phyloP scores from a whole-genome alignment of 495 filamentous ascomycete genomes.

The Tuber calosporum region DNA sequence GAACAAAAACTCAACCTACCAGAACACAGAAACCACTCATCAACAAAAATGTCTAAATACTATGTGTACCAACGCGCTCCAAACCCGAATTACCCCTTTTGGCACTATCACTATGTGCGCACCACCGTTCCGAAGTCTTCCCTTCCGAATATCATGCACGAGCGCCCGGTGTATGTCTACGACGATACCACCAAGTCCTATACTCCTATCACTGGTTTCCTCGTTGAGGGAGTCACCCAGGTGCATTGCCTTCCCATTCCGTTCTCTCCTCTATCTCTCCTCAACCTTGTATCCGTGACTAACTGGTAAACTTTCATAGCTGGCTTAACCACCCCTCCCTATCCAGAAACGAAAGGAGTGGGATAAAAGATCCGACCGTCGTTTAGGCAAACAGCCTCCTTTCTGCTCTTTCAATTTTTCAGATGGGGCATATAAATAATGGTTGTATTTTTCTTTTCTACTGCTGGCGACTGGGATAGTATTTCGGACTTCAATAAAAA shows the following conservation, averaged over 20 bases:
- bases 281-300: neutral
- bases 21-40: neutral
- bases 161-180: neutral
- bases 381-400: neutral
- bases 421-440: neutral
- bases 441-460: neutral
- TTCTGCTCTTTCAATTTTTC: neutral
- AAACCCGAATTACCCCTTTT: neutral
- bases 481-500: neutral
- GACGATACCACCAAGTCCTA: neutral
- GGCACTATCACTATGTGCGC: neutral
- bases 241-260: neutral
- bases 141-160: neutral
- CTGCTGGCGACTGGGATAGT: neutral
- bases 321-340: neutral
- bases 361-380: neutral
- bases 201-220: neutral
- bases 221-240: neutral
- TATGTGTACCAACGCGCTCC: neutral
- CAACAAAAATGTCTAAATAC: neutral
- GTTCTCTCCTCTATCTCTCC: neutral
- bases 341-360: neutral
- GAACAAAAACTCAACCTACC: neutral
- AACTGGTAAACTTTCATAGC: neutral
- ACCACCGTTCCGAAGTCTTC: neutral